A percentile compares a stretch with the other conserved stretches of the same genome.
Conservation (phyloP, 2,329 filamentous ascomycete species). For the Pestalotiopsis sp. region DNA sequence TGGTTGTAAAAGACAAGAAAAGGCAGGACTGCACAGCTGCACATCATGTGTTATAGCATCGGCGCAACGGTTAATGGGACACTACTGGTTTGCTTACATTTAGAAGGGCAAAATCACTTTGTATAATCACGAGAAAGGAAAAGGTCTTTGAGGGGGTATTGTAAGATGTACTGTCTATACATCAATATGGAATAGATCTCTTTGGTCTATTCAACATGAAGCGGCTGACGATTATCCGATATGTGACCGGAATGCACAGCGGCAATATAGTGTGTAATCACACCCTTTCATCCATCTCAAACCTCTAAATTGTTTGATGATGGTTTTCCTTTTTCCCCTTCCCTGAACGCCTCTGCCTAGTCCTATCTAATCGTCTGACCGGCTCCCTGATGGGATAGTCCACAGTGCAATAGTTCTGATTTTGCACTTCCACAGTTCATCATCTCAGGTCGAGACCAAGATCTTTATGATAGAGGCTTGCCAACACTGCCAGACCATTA, state of each 20-base stretch:
- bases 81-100: constrained; percentile 10
- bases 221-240: background rate
- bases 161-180: background rate
- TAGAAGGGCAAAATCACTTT: constrained; percentile 13
- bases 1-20: background rate
- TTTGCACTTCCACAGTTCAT: background rate
- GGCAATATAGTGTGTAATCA: background rate
- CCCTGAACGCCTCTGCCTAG: background rate
- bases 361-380: background rate
- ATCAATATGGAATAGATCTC: background rate
- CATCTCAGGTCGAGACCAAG: constrained; percentile 47
- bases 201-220: background rate
- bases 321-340: background rate
- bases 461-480: constrained; percentile 53
- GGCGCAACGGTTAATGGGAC: constrained; percentile 13
- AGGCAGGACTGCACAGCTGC: background rate
- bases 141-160: background rate
- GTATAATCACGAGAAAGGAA: background rate
- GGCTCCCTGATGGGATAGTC: background rate
- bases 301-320: background rate
- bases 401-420: background rate
- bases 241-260: background rate
- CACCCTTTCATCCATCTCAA: background rate
- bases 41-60: constrained; percentile 3
- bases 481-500: constrained; percentile 55